Evolutionary conservation across 495 filamentous ascomycete genomes (phyloP).

Genomic region (Aspergillus heteromorphus): DNA sequence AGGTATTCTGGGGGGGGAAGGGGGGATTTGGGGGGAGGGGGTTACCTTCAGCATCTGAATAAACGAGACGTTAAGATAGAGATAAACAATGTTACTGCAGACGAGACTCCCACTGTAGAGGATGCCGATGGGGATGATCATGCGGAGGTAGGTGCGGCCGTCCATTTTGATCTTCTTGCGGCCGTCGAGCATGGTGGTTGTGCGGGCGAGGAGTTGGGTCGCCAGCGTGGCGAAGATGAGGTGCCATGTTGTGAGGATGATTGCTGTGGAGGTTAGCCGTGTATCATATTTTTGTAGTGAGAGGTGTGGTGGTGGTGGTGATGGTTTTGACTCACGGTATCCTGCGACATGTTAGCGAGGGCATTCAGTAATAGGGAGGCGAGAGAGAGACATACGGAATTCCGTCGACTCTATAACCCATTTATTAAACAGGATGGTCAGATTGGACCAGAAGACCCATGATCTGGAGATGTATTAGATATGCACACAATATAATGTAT

Average conservation of each 20-base stretch:
- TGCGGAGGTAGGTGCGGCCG: constrained; percentile 58
- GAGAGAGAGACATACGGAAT: constrained; percentile 12
- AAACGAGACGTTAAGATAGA: constrained; percentile 72
- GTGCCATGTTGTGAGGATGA: constrained; percentile 74
- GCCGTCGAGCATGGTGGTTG: constrained; percentile 61
- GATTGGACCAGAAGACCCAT: constrained; percentile 20
- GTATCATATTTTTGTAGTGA: no score
- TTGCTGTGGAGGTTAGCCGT: constrained; percentile 27
- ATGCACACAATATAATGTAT: neutral
- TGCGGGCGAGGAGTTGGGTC: constrained; percentile 67
- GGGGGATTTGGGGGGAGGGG: neutral
- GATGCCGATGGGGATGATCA: constrained; percentile 69
- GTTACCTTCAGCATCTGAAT: constrained; percentile 78
- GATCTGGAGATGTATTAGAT: constrained; percentile 3
- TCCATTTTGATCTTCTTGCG: constrained; percentile 67
- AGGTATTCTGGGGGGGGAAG: neutral
- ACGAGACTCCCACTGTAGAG: constrained; percentile 69
- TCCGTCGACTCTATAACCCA: constrained; percentile 16
- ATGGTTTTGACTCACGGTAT: constrained; percentile 10
- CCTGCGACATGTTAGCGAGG: constrained; percentile 4
- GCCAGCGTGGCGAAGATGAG: constrained; percentile 66
- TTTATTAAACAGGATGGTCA: constrained; percentile 21
- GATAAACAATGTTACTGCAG: constrained; percentile 67
- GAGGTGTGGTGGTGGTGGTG: no score
- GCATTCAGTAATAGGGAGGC: neutral